Evolutionary conservation across 2,329 filamentous ascomycete genomes (phyloP).

Genomic region (Calonectria ilicicola): DNA sequence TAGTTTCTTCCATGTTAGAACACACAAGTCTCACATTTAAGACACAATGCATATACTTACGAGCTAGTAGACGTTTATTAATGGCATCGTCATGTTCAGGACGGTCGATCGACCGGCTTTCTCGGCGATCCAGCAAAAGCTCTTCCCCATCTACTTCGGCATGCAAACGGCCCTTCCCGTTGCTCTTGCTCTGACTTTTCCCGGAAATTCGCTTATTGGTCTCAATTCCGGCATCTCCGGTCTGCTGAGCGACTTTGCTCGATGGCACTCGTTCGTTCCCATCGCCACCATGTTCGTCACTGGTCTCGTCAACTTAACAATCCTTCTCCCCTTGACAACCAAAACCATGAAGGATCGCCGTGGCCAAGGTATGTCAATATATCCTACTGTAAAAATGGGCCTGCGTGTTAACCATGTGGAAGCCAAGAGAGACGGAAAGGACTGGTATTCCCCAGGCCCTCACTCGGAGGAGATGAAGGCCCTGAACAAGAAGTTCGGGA

Average conservation of each 20-base stretch:
- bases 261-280: constrained; percentile 74
- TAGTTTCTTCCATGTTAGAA: constrained; percentile 81
- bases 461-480: constrained; percentile 87
- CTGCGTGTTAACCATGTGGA: constrained; percentile 29
- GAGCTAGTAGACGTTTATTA: constrained; percentile 75
- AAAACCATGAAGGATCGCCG: constrained; percentile 81
- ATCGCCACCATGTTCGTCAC: constrained; percentile 78
- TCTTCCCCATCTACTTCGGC: constrained; percentile 91
- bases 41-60: constrained; percentile 21
- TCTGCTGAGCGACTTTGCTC: constrained; percentile 70
- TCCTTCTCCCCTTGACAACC: constrained; percentile 81
- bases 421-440: constrained; percentile 92
- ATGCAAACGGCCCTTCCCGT: constrained; percentile 83
- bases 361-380: constrained; percentile 74
- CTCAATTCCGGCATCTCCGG: constrained; percentile 63
- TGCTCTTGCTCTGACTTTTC: constrained; percentile 83
- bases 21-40: background rate
- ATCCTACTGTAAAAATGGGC: background rate
- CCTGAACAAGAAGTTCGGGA: constrained; percentile 83
- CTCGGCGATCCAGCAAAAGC: constrained; percentile 79
- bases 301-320: constrained; percentile 76
- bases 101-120: constrained; percentile 85
- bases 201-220: constrained; percentile 67
- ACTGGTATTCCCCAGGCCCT: constrained; percentile 81
- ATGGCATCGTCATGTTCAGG: constrained; percentile 80